Evolutionary conservation across 257 asterid genomes (phyloP).

Genomic region (Solanum corneliomulleri): DNA sequence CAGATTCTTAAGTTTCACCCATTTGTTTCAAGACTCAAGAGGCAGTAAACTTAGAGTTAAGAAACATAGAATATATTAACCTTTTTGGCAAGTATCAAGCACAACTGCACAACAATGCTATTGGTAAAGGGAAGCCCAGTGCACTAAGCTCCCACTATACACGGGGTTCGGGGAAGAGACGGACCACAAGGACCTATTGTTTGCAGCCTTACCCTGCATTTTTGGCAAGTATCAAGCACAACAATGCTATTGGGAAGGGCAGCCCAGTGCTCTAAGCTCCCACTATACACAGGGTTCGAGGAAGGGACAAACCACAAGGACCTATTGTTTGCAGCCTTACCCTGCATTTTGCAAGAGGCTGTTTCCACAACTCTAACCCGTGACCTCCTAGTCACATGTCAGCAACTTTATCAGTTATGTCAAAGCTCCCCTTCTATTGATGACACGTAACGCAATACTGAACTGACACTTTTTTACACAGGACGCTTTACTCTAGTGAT

Average conservation of each 20-base stretch:
- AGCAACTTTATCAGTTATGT: neutral
- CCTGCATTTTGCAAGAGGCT: neutral
- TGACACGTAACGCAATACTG: neutral
- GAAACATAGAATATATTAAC: neutral
- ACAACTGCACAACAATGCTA: neutral
- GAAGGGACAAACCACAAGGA: neutral
- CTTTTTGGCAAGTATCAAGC: neutral
- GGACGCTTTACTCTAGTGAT: neutral
- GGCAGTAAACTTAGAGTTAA: neutral
- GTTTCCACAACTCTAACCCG: neutral
- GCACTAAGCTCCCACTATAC: neutral
- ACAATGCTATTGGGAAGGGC: neutral
- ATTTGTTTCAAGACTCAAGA: neutral
- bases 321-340: rapidly evolving
- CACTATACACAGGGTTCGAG: neutral
- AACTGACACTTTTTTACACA: neutral
- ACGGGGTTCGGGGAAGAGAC: neutral
- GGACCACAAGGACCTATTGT: rapidly evolving
- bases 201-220: neutral
- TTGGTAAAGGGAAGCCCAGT: neutral
- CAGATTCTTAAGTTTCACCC: neutral
- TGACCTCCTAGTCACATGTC: neutral
- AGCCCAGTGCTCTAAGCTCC: neutral
- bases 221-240: neutral
- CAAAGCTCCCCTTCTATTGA: neutral